Percentiles rank a stretch among this genome's conserved stretches.
phyloP scores from a whole-genome alignment of 192 early-diverging fungal genomes.

The Backusella luteola region DNA sequence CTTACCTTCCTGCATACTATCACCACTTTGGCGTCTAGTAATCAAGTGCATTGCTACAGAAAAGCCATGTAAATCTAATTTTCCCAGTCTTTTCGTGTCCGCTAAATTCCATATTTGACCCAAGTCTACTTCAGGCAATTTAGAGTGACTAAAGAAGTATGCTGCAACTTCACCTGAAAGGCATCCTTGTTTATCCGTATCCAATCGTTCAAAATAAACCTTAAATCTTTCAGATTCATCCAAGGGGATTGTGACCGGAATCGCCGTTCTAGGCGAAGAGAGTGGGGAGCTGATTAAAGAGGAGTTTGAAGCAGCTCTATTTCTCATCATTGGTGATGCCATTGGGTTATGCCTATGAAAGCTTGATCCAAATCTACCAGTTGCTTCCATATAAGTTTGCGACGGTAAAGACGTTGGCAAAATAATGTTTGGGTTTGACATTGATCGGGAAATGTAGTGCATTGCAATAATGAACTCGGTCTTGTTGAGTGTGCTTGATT shows the following conservation, averaged over 20 bases:
- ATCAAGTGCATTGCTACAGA: constrained; percentile 82
- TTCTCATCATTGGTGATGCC: constrained; percentile 21
- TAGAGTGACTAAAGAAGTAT: constrained; percentile 38
- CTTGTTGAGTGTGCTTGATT: constrained; percentile 66
- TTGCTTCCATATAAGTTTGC: constrained; percentile 47
- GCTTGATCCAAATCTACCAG: constrained; percentile 16
- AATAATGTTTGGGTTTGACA: constrained; percentile 58
- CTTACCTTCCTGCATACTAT: constrained; percentile 4
- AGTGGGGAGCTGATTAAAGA: constrained; percentile 11
- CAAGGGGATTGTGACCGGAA: constrained; percentile 67
- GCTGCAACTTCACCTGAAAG: constrained; percentile 52
- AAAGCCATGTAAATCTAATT: constrained; percentile 68
- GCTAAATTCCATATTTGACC: constrained; percentile 58
- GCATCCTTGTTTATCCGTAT: constrained; percentile 57
- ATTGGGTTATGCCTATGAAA: constrained; percentile 24
- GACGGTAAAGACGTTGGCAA: constrained; percentile 70
- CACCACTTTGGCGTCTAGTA: constrained; percentile 52
- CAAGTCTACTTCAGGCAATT: constrained; percentile 31
- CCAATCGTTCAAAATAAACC: constrained; percentile 73
- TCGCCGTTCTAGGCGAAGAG: not conserved
- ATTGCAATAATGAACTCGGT: constrained; percentile 89
- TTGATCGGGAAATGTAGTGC: constrained; percentile 76
- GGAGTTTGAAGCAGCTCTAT: constrained; percentile 8
- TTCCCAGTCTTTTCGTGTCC: constrained; percentile 57
- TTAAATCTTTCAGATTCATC: constrained; percentile 75